phyloP scores from a whole-genome alignment of 202 grass and related monocot species.

The Zizania palustris region DNA sequence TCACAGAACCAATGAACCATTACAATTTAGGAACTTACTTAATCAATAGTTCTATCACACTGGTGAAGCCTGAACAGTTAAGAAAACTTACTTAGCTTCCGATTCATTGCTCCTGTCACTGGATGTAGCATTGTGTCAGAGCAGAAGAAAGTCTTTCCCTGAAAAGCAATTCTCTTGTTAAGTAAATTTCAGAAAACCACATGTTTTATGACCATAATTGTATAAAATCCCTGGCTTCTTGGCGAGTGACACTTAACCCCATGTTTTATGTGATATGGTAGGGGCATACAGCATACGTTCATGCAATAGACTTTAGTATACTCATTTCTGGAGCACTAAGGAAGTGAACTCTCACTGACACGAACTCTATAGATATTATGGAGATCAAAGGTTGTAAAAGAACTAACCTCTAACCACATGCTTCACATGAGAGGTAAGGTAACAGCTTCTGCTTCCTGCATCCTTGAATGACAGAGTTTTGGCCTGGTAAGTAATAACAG shows the following conservation, averaged over 20 bases:
- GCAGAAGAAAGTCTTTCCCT: slow-evolving; percentile 49
- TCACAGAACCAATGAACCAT: background rate
- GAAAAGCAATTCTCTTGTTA: slow-evolving; percentile 34
- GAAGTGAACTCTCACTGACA: background rate
- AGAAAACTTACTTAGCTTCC: slow-evolving; percentile 44
- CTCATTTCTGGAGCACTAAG: background rate
- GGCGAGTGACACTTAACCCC: background rate
- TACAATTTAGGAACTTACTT: background rate
- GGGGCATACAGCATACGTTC: background rate
- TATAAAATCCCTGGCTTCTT: background rate
- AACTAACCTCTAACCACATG: slow-evolving; percentile 45
- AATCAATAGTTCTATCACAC: background rate
- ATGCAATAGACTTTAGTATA: background rate
- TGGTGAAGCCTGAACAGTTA: background rate
- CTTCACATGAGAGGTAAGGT: slow-evolving; percentile 19
- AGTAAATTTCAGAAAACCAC: background rate
- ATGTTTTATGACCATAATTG: background rate
- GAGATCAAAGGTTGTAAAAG: background rate
- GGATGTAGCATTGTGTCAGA: slow-evolving; percentile 26
- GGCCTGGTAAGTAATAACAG: slow-evolving; percentile 35
- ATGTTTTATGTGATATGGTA: background rate
- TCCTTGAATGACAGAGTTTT: slow-evolving; percentile 37
- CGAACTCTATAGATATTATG: background rate
- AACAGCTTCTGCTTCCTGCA: slow-evolving; percentile 26
- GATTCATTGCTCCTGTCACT: slow-evolving; percentile 8